Evolutionary conservation across 345 rosid species (phyloP).

Genomic region (Moricandia moricandioides): DNA sequence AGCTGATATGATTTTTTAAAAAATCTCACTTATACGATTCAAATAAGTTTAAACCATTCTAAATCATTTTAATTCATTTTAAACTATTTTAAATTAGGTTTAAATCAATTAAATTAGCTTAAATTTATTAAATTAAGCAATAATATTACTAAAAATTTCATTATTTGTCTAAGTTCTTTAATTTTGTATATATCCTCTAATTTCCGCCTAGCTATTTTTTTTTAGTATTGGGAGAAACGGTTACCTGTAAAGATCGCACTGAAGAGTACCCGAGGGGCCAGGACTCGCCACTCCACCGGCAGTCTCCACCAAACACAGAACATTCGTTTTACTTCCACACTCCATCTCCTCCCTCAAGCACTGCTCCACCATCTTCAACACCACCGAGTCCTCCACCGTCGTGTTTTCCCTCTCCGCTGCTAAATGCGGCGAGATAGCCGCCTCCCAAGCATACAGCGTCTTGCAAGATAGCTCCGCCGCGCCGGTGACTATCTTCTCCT

Average conservation of each 20-base stretch:
- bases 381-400: conserved; percentile 42
- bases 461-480: conserved; percentile 49
- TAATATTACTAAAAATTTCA: too few relatives aligned
- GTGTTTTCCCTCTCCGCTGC: conserved; percentile 75
- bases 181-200: too few relatives aligned
- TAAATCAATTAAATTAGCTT: too few relatives aligned
- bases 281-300: conserved; percentile 98
- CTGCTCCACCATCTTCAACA: conserved; percentile 47
- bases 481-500: conserved; percentile 40
- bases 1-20: too few relatives aligned
- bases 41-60: too few relatives aligned
- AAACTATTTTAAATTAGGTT: too few relatives aligned
- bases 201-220: too few relatives aligned
- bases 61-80: too few relatives aligned
- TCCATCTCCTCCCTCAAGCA: conserved; percentile 27
- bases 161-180: too few relatives aligned
- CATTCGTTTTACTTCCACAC: conserved; percentile 24
- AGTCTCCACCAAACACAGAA: conserved; percentile 76
- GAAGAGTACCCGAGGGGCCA: conserved; percentile 88
- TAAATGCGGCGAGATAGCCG: conserved; percentile 88
- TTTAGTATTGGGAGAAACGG: too few relatives aligned
- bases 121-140: too few relatives aligned
- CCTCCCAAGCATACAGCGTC: conserved; percentile 81
- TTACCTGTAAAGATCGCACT: conserved; percentile 80
- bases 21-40: too few relatives aligned